These are phyloP conservation scores for Leersia perrieri DNA, from an alignment of 176 grass and related monocot genomes.

Conservation along the genomic window DNA sequence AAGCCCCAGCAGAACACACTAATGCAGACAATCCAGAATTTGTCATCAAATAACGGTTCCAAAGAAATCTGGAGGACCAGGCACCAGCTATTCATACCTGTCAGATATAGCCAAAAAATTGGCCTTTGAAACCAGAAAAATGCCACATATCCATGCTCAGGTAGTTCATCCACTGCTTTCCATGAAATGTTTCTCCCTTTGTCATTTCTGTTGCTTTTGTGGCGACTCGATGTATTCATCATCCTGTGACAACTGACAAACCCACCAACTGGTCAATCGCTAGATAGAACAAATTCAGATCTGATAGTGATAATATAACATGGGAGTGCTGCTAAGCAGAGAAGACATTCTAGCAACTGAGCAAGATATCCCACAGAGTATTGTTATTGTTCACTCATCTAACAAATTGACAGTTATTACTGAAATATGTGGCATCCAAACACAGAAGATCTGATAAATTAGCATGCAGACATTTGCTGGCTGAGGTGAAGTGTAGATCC, in stretches of 20 bases:
- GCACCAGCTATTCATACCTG: neutral
- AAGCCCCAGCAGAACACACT: neutral
- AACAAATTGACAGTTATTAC: neutral
- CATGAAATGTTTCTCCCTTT: neutral
- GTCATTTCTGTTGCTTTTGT: neutral
- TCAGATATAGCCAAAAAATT: neutral
- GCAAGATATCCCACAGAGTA: neutral
- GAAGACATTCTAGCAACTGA: neutral
- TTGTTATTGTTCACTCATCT: neutral
- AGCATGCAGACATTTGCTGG: neutral
- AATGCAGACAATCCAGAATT: slow-evolving; percentile 23
- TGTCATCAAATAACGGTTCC: neutral
- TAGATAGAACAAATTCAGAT: slow-evolving; percentile 3
- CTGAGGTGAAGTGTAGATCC: slow-evolving; percentile 2
- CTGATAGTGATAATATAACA: neutral
- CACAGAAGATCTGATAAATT: slow-evolving; percentile 12
- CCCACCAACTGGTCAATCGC: neutral
- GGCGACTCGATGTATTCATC: neutral
- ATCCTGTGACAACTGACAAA: neutral
- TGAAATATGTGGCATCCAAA: neutral
- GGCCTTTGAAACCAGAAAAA: slow-evolving; percentile 26
- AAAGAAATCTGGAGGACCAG: neutral
- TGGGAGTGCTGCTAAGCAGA: neutral
- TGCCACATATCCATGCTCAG: slow-evolving; percentile 9
- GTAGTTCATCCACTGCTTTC: neutral